Base-by-base conservation (phyloP, 169 alveolate species). In the Theileria equi region DNA sequence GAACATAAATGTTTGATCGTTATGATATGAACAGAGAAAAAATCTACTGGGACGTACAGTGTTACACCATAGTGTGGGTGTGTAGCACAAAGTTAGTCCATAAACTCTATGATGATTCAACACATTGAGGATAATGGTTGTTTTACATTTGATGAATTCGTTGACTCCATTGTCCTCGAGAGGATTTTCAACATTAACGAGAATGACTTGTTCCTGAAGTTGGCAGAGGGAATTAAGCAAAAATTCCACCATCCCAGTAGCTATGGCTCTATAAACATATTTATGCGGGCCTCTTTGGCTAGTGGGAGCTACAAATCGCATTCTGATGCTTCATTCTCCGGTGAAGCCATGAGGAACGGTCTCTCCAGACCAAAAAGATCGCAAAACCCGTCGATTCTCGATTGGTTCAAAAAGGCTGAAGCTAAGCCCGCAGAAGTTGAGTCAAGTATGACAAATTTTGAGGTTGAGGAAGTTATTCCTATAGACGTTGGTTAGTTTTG, bases 321-420 rank as follows among this genome's bases (percentile, higher is more conserved):
- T 25, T 21, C 16, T 40, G 32, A 40, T 19, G 19, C 32, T 11
- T 40, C 40, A 6, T 57, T 57, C 28, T 17, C 49, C 40, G 28
- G 17, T 17, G 29, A 23, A 36, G 11, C 29, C 28, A 23, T 10
- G 25, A 2, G 5, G 40, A 57, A 57, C 32, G 67, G 17, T 17
- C 34, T 43, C 32, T 50, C 61, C 2, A 32, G 8, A 16, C 61
- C 61, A 38, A 40, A 41, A 40, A 31, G 26, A 40, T 41, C 61
- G 1, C 67, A 57, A 19, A 49, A 60, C 32, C 38, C 19, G 7
- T 53, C 62, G 21, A 73, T 73, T 44, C 45, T 52, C 1, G 44
- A 73, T 21, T 73, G 70, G 79, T 63, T 73, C 67, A 73, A 73
- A 35, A 41, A 54, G n/a, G 70, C 38, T 52, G 50, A 49, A n/a